Conservation (phyloP, 345 rosid genomes). For the Hypericum perforatum region DNA sequence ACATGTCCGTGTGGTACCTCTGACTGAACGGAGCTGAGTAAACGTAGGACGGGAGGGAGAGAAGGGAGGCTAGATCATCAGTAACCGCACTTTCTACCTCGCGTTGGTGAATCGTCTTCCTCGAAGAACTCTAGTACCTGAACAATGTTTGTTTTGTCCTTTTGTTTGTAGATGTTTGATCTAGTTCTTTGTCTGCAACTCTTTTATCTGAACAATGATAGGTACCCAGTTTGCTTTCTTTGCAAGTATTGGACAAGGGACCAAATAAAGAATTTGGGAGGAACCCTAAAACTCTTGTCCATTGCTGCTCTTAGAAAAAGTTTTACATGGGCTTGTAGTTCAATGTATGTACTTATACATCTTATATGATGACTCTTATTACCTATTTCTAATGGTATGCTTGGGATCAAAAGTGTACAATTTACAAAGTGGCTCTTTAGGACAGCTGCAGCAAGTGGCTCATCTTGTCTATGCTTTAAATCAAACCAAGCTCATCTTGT, state of each 20-base stretch:
- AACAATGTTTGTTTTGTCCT: conserved; percentile 8
- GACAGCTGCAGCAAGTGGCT: no score
- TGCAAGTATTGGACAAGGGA: conserved; percentile 11
- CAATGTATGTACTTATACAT: conserved; percentile 1
- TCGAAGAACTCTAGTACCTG: background rate
- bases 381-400: no score
- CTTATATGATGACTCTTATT: background rate
- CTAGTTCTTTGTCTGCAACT: background rate
- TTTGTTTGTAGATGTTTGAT: conserved; percentile 16
- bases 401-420: no score
- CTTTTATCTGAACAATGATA: conserved; percentile 3
- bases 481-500: no score
- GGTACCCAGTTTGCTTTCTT: conserved; percentile 13
- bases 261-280: conserved; percentile 8
- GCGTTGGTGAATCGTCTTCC: conserved; percentile 4
- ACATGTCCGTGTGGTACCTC: conserved; percentile 23
- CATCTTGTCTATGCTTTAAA: no score
- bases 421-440: no score
- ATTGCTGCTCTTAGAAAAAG: conserved; percentile 7
- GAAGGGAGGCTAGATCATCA: background rate
- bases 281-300: conserved; percentile 1
- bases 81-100: conserved; percentile 1
- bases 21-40: conserved; percentile 6
- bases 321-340: conserved; percentile 8
- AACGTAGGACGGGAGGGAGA: background rate